These are phyloP conservation scores for Macrolepiota fuliginosa DNA, from an alignment of 768 basidiomycete genomes.

Conservation along the genomic window DNA sequence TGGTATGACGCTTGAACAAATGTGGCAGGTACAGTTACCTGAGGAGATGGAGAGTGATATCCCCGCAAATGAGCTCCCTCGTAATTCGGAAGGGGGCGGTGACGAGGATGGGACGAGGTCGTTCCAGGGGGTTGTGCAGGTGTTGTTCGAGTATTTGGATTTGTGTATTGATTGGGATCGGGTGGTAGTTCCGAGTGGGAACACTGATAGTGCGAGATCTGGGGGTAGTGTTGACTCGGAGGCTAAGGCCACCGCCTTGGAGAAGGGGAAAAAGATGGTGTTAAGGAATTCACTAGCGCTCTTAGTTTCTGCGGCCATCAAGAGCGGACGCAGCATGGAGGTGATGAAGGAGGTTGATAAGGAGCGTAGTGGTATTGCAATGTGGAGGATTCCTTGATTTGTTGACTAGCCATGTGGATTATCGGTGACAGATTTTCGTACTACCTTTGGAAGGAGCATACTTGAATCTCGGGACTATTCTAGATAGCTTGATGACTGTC, in stretches of 20 bases:
- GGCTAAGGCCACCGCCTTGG: background rate
- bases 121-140: conserved; percentile 53
- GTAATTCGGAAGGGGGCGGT: conserved; percentile 11
- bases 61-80: background rate
- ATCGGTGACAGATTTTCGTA: background rate
- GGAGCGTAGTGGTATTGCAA: conserved; percentile 58
- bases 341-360: conserved; percentile 55
- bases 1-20: conserved; percentile 51
- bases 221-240: background rate
- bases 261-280: conserved; percentile 32
- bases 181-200: conserved; percentile 30
- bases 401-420: background rate
- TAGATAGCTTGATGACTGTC: background rate
- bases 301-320: conserved; percentile 53
- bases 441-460: too few species aligned
- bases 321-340: conserved; percentile 50
- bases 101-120: conserved; percentile 10
- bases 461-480: background rate
- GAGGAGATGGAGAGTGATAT: conserved; percentile 25
- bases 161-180: conserved; percentile 64
- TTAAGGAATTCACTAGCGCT: conserved; percentile 47
- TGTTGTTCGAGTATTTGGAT: conserved; percentile 57
- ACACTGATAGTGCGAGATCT: background rate
- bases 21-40: conserved; percentile 52
- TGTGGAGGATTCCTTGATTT: conserved; percentile 59